These are phyloP conservation scores for Bothriochloa decipiens DNA, from an alignment of 176 grass and related monocot genomes.

Conservation along the genomic window DNA sequence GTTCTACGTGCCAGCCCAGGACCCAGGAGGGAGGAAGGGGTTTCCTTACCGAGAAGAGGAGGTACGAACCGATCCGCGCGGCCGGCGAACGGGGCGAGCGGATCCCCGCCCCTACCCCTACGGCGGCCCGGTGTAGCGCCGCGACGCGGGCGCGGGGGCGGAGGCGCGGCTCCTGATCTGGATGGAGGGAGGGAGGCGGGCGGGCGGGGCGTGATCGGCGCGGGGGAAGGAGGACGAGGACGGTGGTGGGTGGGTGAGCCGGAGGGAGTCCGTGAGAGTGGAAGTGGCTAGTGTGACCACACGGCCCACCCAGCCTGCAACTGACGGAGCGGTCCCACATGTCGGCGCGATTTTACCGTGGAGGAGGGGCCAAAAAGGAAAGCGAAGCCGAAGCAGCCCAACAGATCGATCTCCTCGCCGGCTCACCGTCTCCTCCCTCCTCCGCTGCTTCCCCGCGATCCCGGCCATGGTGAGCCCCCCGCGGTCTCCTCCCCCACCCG, in stretches of 20 bases:
- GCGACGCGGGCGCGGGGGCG: background rate
- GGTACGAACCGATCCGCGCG: background rate
- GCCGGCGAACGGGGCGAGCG: background rate
- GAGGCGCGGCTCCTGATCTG: background rate
- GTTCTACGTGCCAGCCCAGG: background rate
- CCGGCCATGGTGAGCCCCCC: too few relatives aligned
- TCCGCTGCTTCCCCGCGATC: too few relatives aligned
- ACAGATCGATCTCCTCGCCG: background rate
- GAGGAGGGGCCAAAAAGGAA: too few relatives aligned
- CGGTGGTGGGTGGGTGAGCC: background rate
- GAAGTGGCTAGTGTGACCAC: background rate
- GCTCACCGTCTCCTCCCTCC: too few relatives aligned
- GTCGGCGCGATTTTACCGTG: background rate
- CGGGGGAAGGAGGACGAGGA: background rate
- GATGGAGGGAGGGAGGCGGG: background rate
- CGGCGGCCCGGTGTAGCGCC: background rate
- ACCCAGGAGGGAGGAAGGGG: background rate
- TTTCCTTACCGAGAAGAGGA: background rate
- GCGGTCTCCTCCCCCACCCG: too few relatives aligned
- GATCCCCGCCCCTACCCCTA: background rate
- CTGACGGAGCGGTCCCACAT: background rate
- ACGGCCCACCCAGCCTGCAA: background rate
- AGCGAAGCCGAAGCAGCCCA: too few relatives aligned
- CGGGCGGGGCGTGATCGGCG: background rate
- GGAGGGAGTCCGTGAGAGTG: background rate